These are phyloP conservation scores for Paramecium tetraurelia DNA, from an alignment of 73 alveolate species.

Conservation along the genomic window DNA sequence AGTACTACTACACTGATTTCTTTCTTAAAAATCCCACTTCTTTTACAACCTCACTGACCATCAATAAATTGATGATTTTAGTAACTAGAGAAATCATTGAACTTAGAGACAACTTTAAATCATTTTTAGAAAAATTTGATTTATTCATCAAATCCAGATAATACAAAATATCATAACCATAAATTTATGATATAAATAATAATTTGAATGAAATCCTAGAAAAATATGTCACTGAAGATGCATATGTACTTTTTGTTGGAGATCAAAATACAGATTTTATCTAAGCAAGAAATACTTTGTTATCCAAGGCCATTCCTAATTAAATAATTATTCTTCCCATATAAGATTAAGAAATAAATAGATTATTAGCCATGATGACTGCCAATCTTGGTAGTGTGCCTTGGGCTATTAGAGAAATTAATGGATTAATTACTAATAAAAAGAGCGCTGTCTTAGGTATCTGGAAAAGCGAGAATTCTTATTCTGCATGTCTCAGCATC, in stretches of 20 bases:
- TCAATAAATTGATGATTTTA: not conserved
- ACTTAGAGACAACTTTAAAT: not conserved
- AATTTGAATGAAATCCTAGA: not conserved
- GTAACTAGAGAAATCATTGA: not conserved
- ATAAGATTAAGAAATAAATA: not conserved
- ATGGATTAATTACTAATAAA: not conserved
- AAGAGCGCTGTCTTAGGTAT: constrained; percentile 5
- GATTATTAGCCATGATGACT: constrained; percentile 28
- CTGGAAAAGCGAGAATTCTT: not conserved
- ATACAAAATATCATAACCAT: not conserved
- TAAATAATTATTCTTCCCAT: not conserved
- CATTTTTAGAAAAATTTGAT: not conserved
- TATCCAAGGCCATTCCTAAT: not conserved
- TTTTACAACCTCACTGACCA: not conserved
- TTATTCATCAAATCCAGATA: not conserved
- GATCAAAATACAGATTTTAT: not conserved
- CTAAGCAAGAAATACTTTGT: not conserved
- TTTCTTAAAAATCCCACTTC: not conserved
- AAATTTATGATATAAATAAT: constrained; percentile 12
- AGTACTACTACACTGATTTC: not conserved
- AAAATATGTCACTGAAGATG: not conserved
- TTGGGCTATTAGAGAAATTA: constrained; percentile 13
- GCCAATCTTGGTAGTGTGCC: constrained; percentile 28
- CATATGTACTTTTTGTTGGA: not conserved
- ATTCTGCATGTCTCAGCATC: not conserved